Evolutionary conservation across 148 eudicot genomes (phyloP), one percentile per base, ranked within the genome.

Genomic region (Fagopyrum homotropicum): DNA sequence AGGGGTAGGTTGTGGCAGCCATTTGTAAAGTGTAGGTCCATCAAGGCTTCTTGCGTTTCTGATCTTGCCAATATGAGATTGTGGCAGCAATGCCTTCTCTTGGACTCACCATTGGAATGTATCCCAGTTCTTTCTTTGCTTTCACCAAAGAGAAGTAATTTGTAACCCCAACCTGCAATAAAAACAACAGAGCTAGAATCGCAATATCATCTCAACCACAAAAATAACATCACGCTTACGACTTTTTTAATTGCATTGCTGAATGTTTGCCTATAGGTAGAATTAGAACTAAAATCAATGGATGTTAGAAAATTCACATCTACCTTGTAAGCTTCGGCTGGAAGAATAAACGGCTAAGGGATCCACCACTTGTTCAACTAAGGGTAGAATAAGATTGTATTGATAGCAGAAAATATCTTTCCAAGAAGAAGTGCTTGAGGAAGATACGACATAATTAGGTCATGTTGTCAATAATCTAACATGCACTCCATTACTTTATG

Each of bases 241-340:
- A 30, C 30, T 57, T 7, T 57, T 17, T 17, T 56, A 19, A 10
- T 17, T 54, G 22, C 59, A 54, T 54, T 54, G 22, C 17, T 11
- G 1, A n/a, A 15, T n/a, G 19, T 54, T 5, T 54, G 26, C 43
- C 26, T 26, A 22, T 22, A 22, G 0, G 26, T 22, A 22, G 26
- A 22, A 22, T 22, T 22, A 22, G 26, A 22, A 22, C 26, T 22
- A 22, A 22, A 22, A 22, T 22, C 26, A 22, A 22, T 22, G 26
- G 26, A 22, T 22, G 26, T 22, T 22, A 22, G 68, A 9, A 40
- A 61, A 40, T 52, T 15, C 4, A 22, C 50, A 73, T 8, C 57
- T 17, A 91, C 98, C 98, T 93, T 88, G 84, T 85, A 85, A 17
- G 89, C 95, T 87, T 93, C 98, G 79, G 97, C 83, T 74, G 97